Percentiles rank a stretch among this genome's conserved stretches.
These are phyloP conservation scores for Yamadazyma spencermartinsiae DNA, from an alignment of 1,139 yeast species.

Conservation along the genomic window DNA sequence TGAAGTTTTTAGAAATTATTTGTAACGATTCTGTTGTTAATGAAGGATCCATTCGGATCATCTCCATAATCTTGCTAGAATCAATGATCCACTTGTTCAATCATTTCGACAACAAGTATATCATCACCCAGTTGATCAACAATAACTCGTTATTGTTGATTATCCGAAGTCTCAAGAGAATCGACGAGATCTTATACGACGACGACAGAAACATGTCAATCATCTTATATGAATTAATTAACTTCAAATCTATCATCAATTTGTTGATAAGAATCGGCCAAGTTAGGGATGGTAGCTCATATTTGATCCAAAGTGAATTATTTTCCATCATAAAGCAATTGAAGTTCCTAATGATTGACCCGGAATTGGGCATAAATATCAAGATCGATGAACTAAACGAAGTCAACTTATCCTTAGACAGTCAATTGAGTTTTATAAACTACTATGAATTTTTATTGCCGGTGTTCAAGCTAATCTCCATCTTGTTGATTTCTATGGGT, in stretches of 20 bases:
- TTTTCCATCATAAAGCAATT: slow-evolving; percentile 63
- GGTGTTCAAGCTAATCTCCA: slow-evolving; percentile 68
- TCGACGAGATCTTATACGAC: slow-evolving; percentile 61
- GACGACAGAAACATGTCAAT: slow-evolving; percentile 20
- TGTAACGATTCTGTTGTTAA: slow-evolving; percentile 80
- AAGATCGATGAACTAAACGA: slow-evolving; percentile 33
- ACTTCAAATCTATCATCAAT: slow-evolving; percentile 70
- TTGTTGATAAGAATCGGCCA: slow-evolving; percentile 75
- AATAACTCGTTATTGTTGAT: slow-evolving; percentile 66
- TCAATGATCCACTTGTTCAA: slow-evolving; percentile 58
- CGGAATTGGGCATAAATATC: slow-evolving; percentile 70
- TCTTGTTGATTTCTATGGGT: slow-evolving; percentile 75
- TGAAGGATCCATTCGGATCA: slow-evolving; percentile 75
- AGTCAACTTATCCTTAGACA: slow-evolving; percentile 50
- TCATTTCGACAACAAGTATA: slow-evolving; percentile 46
- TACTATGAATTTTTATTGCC: slow-evolving; percentile 75
- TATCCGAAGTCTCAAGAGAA: slow-evolving; percentile 64
- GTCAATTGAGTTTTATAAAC: slow-evolving; percentile 41
- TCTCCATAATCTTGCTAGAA: slow-evolving; percentile 73
- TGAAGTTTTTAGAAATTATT: slow-evolving; percentile 60
- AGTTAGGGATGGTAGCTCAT: slow-evolving; percentile 73
- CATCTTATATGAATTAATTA: slow-evolving; percentile 69
- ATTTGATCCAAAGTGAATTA: slow-evolving; percentile 70
- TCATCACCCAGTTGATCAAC: slow-evolving; percentile 60
- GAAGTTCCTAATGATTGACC: slow-evolving; percentile 64